phyloP scores from a whole-genome alignment of 352 stramenopile genomes.

The Globisporangium acanthophoron region DNA sequence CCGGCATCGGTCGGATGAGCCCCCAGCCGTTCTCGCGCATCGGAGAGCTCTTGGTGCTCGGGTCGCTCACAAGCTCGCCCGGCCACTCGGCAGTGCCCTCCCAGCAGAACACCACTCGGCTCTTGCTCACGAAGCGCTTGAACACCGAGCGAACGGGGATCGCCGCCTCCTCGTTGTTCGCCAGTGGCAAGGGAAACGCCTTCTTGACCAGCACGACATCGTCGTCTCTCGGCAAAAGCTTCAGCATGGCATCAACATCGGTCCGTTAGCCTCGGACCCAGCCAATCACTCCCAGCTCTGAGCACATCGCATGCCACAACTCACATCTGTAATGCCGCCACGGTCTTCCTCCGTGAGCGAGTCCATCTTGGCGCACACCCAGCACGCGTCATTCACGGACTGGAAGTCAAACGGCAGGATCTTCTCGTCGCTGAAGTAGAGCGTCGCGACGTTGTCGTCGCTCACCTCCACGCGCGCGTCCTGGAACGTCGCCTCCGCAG shows the following conservation, averaged over 20 bases:
- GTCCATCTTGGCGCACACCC: not conserved
- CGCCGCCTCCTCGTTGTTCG: not conserved
- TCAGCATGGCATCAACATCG: not conserved
- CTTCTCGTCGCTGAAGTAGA: constrained; percentile 10
- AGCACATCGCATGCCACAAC: not conserved
- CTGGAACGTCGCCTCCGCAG: not conserved
- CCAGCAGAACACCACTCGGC: constrained; percentile 8
- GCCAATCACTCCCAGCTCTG: not conserved
- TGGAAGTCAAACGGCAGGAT: constrained; percentile 9
- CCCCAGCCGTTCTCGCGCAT: constrained; percentile 12
- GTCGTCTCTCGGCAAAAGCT: constrained; percentile 3
- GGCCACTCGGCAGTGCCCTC: constrained; percentile 11
- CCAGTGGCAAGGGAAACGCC: constrained; percentile 1
- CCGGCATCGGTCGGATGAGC: constrained; percentile 4
- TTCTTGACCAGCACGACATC: constrained; percentile 10
- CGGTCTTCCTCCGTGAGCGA: not conserved
- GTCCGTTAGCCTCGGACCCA: not conserved
- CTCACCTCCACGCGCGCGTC: constrained; percentile 5
- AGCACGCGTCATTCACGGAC: constrained; percentile 3
- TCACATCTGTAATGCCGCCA: not conserved
- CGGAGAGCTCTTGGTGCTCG: not conserved
- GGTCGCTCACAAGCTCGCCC: not conserved
- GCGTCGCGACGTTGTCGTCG: constrained; percentile 1
- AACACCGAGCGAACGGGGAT: constrained; percentile 1
- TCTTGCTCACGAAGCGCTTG: constrained; percentile 13